Conservation (phyloP, 2,329 filamentous ascomycete genomes). For the Penicillium brasilianum region DNA sequence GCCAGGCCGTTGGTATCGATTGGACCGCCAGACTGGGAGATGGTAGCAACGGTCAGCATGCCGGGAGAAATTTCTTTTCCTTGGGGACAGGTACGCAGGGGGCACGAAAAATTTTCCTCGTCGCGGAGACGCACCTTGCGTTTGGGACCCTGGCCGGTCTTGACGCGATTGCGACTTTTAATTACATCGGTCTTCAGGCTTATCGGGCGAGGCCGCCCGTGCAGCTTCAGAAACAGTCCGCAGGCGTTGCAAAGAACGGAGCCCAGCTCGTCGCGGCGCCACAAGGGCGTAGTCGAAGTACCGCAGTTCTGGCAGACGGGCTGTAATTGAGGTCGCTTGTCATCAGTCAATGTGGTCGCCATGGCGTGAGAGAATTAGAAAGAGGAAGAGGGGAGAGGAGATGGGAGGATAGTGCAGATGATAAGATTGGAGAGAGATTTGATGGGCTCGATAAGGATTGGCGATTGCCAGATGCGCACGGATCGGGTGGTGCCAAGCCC, state of each 20-base stretch:
- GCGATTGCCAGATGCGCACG: constrained; percentile 46
- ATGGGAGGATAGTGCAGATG: constrained; percentile 41
- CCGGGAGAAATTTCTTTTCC: constrained; percentile 30
- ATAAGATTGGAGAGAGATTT: constrained; percentile 51
- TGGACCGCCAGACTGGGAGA: constrained; percentile 47
- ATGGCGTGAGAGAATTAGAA: constrained; percentile 37
- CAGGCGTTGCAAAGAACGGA: constrained; percentile 98
- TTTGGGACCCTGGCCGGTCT: constrained; percentile 79
- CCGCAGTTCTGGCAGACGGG: constrained; percentile 95
- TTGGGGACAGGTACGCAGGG: constrained; percentile 18
- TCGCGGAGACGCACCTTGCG: constrained; percentile 70
- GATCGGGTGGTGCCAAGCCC: constrained; percentile 45
- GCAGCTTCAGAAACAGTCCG: constrained; percentile 94
- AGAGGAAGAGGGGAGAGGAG: constrained; percentile 31
- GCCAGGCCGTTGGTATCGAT: constrained; percentile 64
- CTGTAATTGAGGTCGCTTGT: constrained; percentile 70
- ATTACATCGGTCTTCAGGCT: constrained; percentile 99
- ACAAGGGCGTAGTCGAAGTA: constrained; percentile 93
- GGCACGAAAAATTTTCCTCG: constrained; percentile 32
- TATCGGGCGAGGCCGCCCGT: constrained; percentile 89
- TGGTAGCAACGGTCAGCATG: constrained; percentile 31
- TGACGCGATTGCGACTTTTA: constrained; percentile 97
- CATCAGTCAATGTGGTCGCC: constrained; percentile 56
- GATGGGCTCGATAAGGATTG: constrained; percentile 55
- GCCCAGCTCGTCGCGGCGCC: constrained; percentile 95